These are phyloP conservation scores for Athelia psychrophila DNA, from an alignment of 1,284 basidiomycete genomes.

Conservation along the genomic window DNA sequence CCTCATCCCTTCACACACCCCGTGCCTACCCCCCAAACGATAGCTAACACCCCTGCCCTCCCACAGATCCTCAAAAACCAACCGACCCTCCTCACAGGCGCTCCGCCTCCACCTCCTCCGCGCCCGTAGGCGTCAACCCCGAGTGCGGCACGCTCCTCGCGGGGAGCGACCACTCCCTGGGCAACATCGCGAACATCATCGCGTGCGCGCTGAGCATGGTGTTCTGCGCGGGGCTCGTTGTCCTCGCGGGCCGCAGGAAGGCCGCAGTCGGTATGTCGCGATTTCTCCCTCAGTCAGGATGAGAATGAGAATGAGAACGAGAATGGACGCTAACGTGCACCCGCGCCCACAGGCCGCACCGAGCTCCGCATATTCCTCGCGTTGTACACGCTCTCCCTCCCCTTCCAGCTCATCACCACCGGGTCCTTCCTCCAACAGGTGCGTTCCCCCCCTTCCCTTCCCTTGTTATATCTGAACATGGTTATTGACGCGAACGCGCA, in stretches of 20 bases:
- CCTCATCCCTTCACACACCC: constrained; percentile 3
- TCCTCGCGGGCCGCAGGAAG: constrained; percentile 39
- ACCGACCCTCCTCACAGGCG: constrained; percentile 29
- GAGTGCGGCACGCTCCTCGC: constrained; percentile 50
- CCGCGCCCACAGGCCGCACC: constrained; percentile 53
- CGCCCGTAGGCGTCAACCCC: constrained; percentile 58
- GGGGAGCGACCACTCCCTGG: constrained; percentile 49
- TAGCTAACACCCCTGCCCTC: constrained; percentile 11
- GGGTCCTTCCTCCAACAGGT: constrained; percentile 76
- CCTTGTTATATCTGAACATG: too few species aligned
- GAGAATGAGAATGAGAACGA: too few species aligned
- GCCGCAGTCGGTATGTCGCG: constrained; percentile 27
- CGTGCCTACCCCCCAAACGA: constrained; percentile 5
- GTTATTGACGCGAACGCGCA: too few species aligned
- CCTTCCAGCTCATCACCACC: constrained; percentile 76
- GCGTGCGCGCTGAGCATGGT: constrained; percentile 60
- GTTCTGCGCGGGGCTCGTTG: constrained; percentile 46
- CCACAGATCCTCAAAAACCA: constrained; percentile 35
- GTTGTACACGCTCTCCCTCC: constrained; percentile 69
- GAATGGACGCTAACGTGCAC: not conserved
- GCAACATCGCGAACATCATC: constrained; percentile 75
- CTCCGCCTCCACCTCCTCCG: constrained; percentile 39
- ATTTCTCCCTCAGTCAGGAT: not conserved
- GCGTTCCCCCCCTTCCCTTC: too few species aligned
- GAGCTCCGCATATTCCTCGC: constrained; percentile 66